These are phyloP conservation scores for Terfezia boudieri DNA, from an alignment of 495 filamentous ascomycete genomes.

Conservation along the genomic window DNA sequence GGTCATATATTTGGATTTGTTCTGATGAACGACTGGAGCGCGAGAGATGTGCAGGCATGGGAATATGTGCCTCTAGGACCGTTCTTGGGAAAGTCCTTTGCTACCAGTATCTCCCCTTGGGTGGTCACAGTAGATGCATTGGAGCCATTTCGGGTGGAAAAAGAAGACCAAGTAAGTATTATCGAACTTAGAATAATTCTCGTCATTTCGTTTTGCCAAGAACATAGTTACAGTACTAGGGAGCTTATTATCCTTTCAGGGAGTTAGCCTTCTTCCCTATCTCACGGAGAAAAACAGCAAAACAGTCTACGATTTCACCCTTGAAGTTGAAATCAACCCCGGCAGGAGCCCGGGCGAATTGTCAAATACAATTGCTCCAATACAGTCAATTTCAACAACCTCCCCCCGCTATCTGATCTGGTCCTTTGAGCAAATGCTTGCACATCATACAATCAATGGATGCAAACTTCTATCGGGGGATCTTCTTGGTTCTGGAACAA, in stretches of 20 bases:
- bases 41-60: slow-evolving; percentile 76
- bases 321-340: slow-evolving; percentile 54
- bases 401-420: slow-evolving; percentile 56
- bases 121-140: slow-evolving; percentile 69
- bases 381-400: slow-evolving; percentile 17
- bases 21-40: slow-evolving; percentile 77
- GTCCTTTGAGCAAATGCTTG: slow-evolving; percentile 87
- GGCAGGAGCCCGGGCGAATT: neutral
- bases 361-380: too few relatives aligned
- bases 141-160: slow-evolving; percentile 35
- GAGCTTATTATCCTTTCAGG: neutral
- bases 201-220: too few relatives aligned
- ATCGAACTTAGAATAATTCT: too few relatives aligned
- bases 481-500: slow-evolving; percentile 72
- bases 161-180: neutral
- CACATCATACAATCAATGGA: slow-evolving; percentile 72
- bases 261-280: slow-evolving; percentile 5
- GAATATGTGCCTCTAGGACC: slow-evolving; percentile 72
- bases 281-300: slow-evolving; percentile 36
- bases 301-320: slow-evolving; percentile 47
- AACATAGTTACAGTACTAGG: too few relatives aligned
- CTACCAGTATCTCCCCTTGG: slow-evolving; percentile 74
- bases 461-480: slow-evolving; percentile 68
- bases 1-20: slow-evolving; percentile 71
- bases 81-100: slow-evolving; percentile 86